These are phyloP conservation scores for Piromyces finnis DNA, from an alignment of 192 early-diverging fungal species.

Conservation along the genomic window DNA sequence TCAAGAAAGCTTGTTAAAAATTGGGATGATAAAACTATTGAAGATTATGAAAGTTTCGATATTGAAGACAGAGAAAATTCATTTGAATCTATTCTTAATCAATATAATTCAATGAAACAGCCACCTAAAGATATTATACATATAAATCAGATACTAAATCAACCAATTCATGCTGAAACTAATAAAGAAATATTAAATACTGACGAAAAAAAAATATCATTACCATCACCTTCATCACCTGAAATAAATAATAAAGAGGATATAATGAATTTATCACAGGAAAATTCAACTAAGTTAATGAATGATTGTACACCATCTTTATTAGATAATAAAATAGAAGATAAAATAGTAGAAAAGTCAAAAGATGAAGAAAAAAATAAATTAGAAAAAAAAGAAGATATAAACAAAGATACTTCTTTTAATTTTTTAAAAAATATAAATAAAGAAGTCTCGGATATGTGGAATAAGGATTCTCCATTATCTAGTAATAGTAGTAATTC, in stretches of 20 bases:
- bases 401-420: no score
- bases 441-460: background rate
- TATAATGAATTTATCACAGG: no score
- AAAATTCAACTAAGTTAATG: no score
- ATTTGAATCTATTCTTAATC: background rate
- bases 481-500: background rate
- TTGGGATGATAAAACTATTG: background rate
- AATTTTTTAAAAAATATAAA: background rate
- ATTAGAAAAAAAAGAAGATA: no score
- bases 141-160: background rate
- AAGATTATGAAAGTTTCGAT: background rate
- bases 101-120: background rate
- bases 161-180: background rate
- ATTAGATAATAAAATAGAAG: no score
- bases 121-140: background rate
- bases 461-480: background rate
- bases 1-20: background rate
- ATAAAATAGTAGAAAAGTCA: no score
- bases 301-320: no score
- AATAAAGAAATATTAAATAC: background rate
- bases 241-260: no score
- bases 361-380: no score
- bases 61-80: background rate
- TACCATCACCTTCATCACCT: background rate
- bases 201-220: background rate